Evolutionary conservation across 1,139 yeast species (phyloP).

Genomic region (Candida dubliniensis): DNA sequence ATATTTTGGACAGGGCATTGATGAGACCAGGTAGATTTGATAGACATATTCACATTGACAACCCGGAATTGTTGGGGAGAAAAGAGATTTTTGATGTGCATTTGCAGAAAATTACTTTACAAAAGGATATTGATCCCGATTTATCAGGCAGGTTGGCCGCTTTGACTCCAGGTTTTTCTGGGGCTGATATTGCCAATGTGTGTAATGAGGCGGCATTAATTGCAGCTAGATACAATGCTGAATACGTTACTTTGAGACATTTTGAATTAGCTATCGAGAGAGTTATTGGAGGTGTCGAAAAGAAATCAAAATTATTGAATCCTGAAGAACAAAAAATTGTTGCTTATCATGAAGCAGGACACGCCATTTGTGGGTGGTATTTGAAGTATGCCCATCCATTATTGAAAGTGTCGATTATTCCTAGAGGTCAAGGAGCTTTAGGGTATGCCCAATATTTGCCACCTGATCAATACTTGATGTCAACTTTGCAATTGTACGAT

Average conservation of each 20-base stretch:
- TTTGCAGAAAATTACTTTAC: constrained; percentile 62
- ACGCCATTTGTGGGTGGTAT: constrained; percentile 97
- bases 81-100: constrained; percentile 89
- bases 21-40: constrained; percentile 98
- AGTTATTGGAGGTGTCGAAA: constrained; percentile 94
- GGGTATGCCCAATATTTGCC: constrained; percentile 99
- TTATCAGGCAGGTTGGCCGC: constrained; percentile 90
- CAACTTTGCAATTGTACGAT: constrained; percentile 76
- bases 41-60: constrained; percentile 86
- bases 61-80: constrained; percentile 92
- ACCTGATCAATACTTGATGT: constrained; percentile 82
- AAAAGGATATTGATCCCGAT: constrained; percentile 37
- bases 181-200: constrained; percentile 97
- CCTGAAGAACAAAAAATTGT: constrained; percentile 85
- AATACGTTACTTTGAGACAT: constrained; percentile 69
- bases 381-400: constrained; percentile 87
- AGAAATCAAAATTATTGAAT: constrained; percentile 78
- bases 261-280: constrained; percentile 97
- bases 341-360: constrained; percentile 98
- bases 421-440: constrained; percentile 93
- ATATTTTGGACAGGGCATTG: constrained; percentile 86
- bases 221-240: constrained; percentile 82
- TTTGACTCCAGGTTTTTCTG: constrained; percentile 95
- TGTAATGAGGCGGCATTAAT: constrained; percentile 96
- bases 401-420: constrained; percentile 91